Conservation (phyloP, 192 early-diverging fungal species). For the Entomortierella beljakovae region DNA sequence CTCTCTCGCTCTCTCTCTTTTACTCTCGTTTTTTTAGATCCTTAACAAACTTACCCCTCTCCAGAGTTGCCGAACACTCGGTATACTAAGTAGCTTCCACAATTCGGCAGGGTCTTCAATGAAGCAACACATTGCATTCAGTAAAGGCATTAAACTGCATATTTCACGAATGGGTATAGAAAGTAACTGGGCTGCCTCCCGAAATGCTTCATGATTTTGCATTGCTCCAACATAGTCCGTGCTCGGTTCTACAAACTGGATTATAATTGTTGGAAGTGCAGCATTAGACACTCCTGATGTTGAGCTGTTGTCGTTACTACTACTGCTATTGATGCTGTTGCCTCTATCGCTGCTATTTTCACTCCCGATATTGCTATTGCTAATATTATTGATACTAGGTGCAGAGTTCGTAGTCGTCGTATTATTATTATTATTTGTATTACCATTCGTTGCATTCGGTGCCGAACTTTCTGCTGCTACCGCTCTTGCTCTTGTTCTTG, state of each 20-base stretch:
- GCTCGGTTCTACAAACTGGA: slow-evolving; percentile 6
- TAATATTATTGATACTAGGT: too few relatives aligned
- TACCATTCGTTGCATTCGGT: too few relatives aligned
- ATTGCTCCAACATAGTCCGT: slow-evolving; percentile 1
- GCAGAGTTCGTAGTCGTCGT: too few relatives aligned
- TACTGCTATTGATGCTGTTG: neutral
- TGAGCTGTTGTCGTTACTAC: neutral
- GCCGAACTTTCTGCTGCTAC: neutral
- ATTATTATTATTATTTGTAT: too few relatives aligned
- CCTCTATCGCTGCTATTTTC: neutral
- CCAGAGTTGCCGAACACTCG: slow-evolving; percentile 20
- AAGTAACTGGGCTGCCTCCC: slow-evolving; percentile 3
- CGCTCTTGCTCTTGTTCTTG: neutral
- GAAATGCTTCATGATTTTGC: slow-evolving; percentile 14
- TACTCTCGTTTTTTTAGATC: neutral
- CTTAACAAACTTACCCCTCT: slow-evolving; percentile 21
- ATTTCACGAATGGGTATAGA: slow-evolving; percentile 11
- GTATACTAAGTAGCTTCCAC: slow-evolving; percentile 6
- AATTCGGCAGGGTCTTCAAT: slow-evolving; percentile 4
- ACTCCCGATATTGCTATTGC: too few relatives aligned
- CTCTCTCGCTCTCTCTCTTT: neutral
- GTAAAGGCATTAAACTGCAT: slow-evolving; percentile 17
- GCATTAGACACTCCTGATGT: neutral
- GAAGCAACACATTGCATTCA: slow-evolving; percentile 22
- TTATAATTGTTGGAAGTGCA: slow-evolving; percentile 4